Evolutionary conservation across 192 early-diverging fungal genomes (phyloP), one percentile per base, ranked within the genome.

Genomic region (Diversispora epigaea): DNA sequence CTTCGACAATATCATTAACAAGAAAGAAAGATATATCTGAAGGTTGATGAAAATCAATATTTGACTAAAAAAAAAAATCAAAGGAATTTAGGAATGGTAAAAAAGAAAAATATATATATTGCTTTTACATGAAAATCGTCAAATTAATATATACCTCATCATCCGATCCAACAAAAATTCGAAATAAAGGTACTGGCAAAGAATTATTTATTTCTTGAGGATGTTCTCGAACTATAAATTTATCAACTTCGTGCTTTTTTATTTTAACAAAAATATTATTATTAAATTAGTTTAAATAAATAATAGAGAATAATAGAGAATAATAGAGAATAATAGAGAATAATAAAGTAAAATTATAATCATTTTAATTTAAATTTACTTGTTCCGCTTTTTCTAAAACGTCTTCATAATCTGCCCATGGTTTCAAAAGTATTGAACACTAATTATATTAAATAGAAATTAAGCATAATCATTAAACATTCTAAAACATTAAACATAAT

Each of bases 1-100:
- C 97, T 4, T 83, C 76, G 50, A 93, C 85, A 41, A 93, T 80
- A 76, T 98, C 96, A 76, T 91, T 86, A 71, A 97, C 75, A 55
- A 99, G 83, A 80, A 90, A 91, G 39, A 93, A 88, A 6, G 81
- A 44, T 17, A 86, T 74, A 19, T 49, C 44, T 3, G 45, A 12
- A 39, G 49, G 46, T n/a, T 66, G 10, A 39, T 63, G 17, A 15
- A 40, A 40, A 8, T 41, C n/a, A 43, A 14, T 19, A 11, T 14
- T 66, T 11, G 64, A 45, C 43, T 64, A 9, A 21, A 32, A 4
- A 60, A 25, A 60, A 10, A 22, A 3, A 22, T 11, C 4, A 60
- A 0, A 60, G 57, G 11, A 3, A 61, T 25, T 61, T 25, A 61
- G 21, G 12, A 25, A 25, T n/a, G n/a, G n/a, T n/a, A 40, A 40